A percentile compares a stretch with the other conserved stretches of the same genome.
phyloP scores from a whole-genome alignment of 1,284 basidiomycete species.

The Limonomyces culmigenus region DNA sequence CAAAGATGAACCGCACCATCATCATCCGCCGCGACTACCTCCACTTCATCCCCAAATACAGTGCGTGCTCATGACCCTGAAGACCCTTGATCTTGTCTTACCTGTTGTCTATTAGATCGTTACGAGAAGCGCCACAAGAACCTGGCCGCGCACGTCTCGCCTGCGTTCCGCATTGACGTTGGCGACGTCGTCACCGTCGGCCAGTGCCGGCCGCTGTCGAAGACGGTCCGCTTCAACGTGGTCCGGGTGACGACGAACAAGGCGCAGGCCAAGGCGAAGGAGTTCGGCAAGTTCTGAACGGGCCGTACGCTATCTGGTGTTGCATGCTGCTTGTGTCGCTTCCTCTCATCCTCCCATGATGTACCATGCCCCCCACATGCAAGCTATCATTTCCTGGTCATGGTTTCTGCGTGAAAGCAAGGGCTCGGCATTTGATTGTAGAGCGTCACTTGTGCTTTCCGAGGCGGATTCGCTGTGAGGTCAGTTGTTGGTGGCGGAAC shows the following conservation, averaged over 20 bases:
- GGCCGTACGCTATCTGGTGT: no score
- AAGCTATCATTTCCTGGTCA: no score
- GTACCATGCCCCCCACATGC: no score
- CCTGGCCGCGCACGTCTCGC: constrained; percentile 91
- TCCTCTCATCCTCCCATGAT: no score
- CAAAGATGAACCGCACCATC: constrained; percentile 99
- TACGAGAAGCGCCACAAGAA: constrained; percentile 99
- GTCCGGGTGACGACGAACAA: constrained; percentile 84
- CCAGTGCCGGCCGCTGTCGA: constrained; percentile 98
- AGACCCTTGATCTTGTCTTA: constrained; percentile 6
- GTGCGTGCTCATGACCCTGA: constrained; percentile 25
- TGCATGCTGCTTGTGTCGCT: no score
- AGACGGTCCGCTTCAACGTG: constrained; percentile 98
- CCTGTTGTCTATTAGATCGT: constrained; percentile 39
- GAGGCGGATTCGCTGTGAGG: no score
- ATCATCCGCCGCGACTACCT: constrained; percentile 98
- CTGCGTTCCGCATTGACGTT: constrained; percentile 91
- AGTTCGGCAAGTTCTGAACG: constrained; percentile 86
- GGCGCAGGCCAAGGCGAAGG: constrained; percentile 54
- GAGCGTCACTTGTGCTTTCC: no score
- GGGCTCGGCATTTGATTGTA: no score
- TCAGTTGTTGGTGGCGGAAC: no score
- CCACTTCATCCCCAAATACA: constrained; percentile 99
- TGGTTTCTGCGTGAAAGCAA: no score
- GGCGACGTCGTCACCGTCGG: constrained; percentile 95